Conservation (phyloP, 202 grass and related monocot species). For the Panicum hallii region DNA sequence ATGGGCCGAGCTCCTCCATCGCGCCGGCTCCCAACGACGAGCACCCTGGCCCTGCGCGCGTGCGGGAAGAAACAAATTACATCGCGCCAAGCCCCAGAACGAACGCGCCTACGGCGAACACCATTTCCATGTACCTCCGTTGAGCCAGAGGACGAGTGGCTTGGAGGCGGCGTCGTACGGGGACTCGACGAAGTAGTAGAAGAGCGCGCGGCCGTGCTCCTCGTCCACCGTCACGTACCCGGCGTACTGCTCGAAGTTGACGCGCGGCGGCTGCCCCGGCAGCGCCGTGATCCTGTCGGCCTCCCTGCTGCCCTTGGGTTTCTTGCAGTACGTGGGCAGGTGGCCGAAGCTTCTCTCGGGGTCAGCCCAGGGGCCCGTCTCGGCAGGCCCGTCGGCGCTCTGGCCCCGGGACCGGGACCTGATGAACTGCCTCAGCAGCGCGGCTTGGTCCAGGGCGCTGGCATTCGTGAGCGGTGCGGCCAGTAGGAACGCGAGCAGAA, state of each 20-base stretch:
- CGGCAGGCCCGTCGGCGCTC: not conserved
- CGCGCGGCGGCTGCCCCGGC: constrained; percentile 61
- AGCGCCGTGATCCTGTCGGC: constrained; percentile 59
- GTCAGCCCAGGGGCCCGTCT: not conserved
- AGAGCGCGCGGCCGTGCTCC: constrained; percentile 59
- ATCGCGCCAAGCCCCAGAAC: not conserved
- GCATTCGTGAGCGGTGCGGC: constrained; percentile 1
- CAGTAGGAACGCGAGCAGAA: not conserved
- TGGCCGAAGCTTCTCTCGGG: not conserved
- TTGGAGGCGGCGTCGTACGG: constrained; percentile 51
- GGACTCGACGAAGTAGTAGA: constrained; percentile 76
- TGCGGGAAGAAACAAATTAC: not conserved
- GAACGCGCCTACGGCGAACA: not conserved
- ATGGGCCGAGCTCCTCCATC: constrained; percentile 64
- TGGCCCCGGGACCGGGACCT: not conserved
- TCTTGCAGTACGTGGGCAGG: not conserved
- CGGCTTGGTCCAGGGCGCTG: constrained; percentile 9
- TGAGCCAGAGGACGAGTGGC: constrained; percentile 81
- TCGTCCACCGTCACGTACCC: constrained; percentile 72
- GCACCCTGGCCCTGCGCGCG: constrained; percentile 58
- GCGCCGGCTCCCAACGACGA: constrained; percentile 65
- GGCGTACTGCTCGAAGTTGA: constrained; percentile 64
- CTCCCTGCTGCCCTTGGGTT: constrained; percentile 34
- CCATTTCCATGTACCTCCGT: constrained; percentile 50
- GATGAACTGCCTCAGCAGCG: constrained; percentile 21